Evolutionary conservation across 2,329 filamentous ascomycete genomes (phyloP), one percentile per base, ranked within the genome.

Genomic region (Penicillium aurantiogriseum): DNA sequence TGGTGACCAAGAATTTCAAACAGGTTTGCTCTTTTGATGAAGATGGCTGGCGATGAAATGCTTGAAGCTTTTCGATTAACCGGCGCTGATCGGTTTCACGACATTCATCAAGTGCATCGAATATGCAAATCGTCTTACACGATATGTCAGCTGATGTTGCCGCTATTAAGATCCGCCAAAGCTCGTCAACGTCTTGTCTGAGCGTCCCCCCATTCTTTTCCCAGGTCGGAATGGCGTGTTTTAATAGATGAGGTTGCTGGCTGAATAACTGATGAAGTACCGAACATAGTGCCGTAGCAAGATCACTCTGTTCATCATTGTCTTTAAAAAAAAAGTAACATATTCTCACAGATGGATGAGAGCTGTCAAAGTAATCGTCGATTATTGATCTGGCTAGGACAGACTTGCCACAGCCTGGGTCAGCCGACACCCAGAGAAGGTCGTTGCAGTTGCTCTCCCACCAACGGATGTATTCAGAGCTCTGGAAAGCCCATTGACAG

Each of bases 291-390:
- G 72, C 74, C 6, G 25, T 64, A 10, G 58, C 43, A 33, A 71
- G 40, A 38, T 51, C 60, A 25, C 71, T 69, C 52, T 77, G 72
- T 2, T 71, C 63, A 0, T 71, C 62, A 39, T 75, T 71, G 35
- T 76, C 71, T 44, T 76, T 73, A 54, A 76, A 76, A 62, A 77
- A 78, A 59, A 75, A 77, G 60, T 71, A 76, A 51, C 70, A 75
- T 3, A 71, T 27, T 27, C 2, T n/a, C n/a, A n/a, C n/a, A n/a
- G n/a, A n/a, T n/a, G n/a, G n/a, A n/a, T n/a, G n/a, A n/a, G n/a
- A n/a, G n/a, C n/a, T n/a, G n/a, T n/a, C n/a, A n/a, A n/a, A n/a
- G n/a, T n/a, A n/a, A n/a, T n/a, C 29, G 48, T 77, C 70, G 9
- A 77, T 64, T 0, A 78, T 63, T 2, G 67, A 71, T 61, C 64